These are phyloP conservation scores for Chrysosphaeria jannelii DNA, from an alignment of 2,329 filamentous ascomycete species.

Conservation along the genomic window DNA sequence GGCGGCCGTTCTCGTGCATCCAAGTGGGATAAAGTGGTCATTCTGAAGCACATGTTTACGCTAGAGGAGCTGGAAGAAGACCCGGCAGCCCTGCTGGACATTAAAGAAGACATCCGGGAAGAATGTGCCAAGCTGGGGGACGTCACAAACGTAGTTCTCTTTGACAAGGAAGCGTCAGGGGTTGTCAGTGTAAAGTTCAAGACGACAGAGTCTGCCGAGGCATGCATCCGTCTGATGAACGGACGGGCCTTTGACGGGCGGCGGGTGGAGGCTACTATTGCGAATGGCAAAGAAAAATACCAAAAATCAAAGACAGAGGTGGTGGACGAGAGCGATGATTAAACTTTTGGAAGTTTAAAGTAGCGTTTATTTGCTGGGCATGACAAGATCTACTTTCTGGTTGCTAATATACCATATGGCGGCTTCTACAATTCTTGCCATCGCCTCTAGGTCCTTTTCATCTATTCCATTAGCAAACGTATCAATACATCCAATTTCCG, in stretches of 20 bases:
- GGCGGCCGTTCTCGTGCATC: conserved; percentile 9
- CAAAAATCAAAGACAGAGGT: conserved; percentile 6
- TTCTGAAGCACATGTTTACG: conserved; percentile 85
- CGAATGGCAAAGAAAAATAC: conserved; percentile 38
- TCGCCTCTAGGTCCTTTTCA: conserved; percentile 32
- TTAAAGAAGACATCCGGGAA: conserved; percentile 80
- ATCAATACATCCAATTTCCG: not conserved
- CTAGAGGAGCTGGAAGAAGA: conserved; percentile 63
- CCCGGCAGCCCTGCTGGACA: conserved; percentile 53
- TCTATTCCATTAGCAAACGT: conserved; percentile 11
- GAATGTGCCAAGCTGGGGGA: conserved; percentile 65
- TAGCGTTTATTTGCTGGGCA: conserved; percentile 2
- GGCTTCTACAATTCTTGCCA: conserved; percentile 41
- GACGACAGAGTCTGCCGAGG: conserved; percentile 35
- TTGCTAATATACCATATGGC: conserved; percentile 35
- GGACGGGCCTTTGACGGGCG: conserved; percentile 52
- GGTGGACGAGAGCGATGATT: conserved; percentile 3
- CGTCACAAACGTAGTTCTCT: conserved; percentile 76
- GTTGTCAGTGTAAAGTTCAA: conserved; percentile 63
- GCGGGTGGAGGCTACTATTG: conserved; percentile 38
- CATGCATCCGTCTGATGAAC: conserved; percentile 46
- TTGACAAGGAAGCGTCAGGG: conserved; percentile 60
- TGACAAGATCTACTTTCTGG: conserved; percentile 11
- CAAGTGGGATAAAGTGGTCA: conserved; percentile 50
- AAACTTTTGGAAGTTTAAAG: not conserved